phyloP scores from a whole-genome alignment of 2,329 filamentous ascomycete genomes.

The Eurotiales sp. region DNA sequence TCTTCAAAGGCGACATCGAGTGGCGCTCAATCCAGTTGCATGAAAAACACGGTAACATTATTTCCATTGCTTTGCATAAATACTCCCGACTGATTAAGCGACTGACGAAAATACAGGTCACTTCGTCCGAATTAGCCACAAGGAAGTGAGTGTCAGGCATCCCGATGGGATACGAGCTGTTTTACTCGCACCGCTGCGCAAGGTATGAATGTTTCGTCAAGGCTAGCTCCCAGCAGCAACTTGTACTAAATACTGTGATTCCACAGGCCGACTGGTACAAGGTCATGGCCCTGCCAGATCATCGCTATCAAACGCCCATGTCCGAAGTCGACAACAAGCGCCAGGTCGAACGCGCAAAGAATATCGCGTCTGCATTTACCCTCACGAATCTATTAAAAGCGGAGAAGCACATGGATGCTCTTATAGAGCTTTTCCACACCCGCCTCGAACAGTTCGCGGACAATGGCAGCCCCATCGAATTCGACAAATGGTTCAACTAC shows the following conservation, averaged over 20 bases:
- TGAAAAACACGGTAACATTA: not conserved
- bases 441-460: not conserved
- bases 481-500: constrained; percentile 6
- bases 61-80: no score
- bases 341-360: not conserved
- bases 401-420: not conserved
- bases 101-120: no score
- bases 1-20: not conserved
- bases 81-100: no score
- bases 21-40: not conserved
- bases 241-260: no score
- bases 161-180: constrained; percentile 2
- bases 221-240: no score
- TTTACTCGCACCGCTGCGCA: constrained; percentile 1
- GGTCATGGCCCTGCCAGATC: constrained; percentile 2
- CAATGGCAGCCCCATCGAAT: not conserved
- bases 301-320: constrained; percentile 3
- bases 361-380: not conserved
- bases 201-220: no score
- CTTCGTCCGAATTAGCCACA: constrained; percentile 2
- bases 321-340: not conserved
- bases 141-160: constrained; percentile 8
- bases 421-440: not conserved
- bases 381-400: not conserved
- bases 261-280: constrained; percentile 4